Base-by-base conservation (phyloP, 2,329 filamentous ascomycete species). In the Hypoxylon sp. region DNA sequence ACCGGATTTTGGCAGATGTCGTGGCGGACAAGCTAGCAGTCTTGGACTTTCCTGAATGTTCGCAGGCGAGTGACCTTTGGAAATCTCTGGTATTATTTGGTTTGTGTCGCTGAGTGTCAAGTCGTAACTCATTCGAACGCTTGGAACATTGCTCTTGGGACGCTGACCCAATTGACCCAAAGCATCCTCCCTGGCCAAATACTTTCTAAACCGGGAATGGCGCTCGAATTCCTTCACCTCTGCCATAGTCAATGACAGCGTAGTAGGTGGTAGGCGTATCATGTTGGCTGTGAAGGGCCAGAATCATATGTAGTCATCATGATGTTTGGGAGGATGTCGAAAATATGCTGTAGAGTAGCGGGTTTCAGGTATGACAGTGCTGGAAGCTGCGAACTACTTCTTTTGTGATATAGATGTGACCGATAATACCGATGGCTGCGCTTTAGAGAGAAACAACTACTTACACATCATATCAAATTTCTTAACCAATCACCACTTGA, bases 221-320 rank as follows among this genome's bases (percentile, higher is more conserved):
- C 73, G 70, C 46, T 79, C 75, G 32, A 76, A 74, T 13, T 79
- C 78, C 59, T 78, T 76, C 51, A 82, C 77, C 66, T 83, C 81
- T 11, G 76, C 70, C 64, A 78, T 75, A 47, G 78, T 76, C 59
- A 83, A 56, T 28, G 73, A 74, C 50, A 82, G 75, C 3, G 73
- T 71, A 1, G 80, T 81, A 17, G 78, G 77, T 24, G 68, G 64
- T 56, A 80, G 73, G 52, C 80, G 79, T 24, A 83, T 65, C 81
- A 83, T 83, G 8, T 54, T 72, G 67, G 44, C 20, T 13, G 7
- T 4, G 19, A 48, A 28, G 4, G 7, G 15, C 24, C 37, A 41
- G 8, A 41, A 7, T 6, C 17, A 17, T 20, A 39, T 39, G 2
- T 34, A 13, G 30, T 37, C n/a, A 41, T 19, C n/a, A 1, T 41